Percentiles rank a stretch among this genome's conserved stretches.
phyloP scores from a whole-genome alignment of 2,329 filamentous ascomycete species.

The Ophiocordyceps camponoti-saundersi region DNA sequence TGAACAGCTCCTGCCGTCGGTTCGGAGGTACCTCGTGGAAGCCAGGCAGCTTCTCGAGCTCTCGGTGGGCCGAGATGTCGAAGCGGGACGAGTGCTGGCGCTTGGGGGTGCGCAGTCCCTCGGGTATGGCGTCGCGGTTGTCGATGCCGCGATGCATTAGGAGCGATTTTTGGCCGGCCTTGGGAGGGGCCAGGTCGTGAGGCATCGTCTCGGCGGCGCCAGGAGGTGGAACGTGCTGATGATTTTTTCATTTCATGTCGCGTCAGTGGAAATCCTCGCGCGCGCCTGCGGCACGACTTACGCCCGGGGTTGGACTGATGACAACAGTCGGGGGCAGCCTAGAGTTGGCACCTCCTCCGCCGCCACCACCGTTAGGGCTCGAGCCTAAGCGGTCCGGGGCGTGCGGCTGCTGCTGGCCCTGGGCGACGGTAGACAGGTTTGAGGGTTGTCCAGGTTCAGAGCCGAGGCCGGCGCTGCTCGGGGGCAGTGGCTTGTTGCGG shows the following conservation, averaged over 20 bases:
- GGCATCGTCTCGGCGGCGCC: slow-evolving; percentile 96
- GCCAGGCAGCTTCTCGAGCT: slow-evolving; percentile 90
- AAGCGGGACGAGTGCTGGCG: slow-evolving; percentile 95
- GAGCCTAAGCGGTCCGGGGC: slow-evolving; percentile 25
- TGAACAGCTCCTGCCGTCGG: slow-evolving; percentile 88
- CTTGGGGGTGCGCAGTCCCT: slow-evolving; percentile 88
- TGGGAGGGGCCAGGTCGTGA: slow-evolving; percentile 85
- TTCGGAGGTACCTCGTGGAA: slow-evolving; percentile 97
- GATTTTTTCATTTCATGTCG: not conserved
- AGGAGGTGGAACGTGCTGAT: slow-evolving; percentile 70
- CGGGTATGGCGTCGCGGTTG: slow-evolving; percentile 79
- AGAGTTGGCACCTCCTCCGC: slow-evolving; percentile 15
- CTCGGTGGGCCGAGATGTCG: slow-evolving; percentile 90
- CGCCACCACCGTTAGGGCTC: slow-evolving; percentile 18
- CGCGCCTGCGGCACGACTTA: slow-evolving; percentile 25
- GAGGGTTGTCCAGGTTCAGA: slow-evolving; percentile 28
- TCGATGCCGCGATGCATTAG: slow-evolving; percentile 73
- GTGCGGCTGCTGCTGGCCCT: slow-evolving; percentile 13
- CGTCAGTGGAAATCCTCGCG: not conserved
- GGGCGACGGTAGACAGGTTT: slow-evolving; percentile 17
- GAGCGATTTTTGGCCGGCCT: slow-evolving; percentile 75
- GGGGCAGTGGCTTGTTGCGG: slow-evolving; percentile 63
- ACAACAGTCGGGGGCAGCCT: slow-evolving; percentile 69
- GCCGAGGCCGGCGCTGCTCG: slow-evolving; percentile 28
- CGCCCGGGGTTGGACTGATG: slow-evolving; percentile 85